A percentile compares a stretch with the other conserved stretches of the same genome.
Evolutionary conservation across 2,329 filamentous ascomycete species (phyloP).

Genomic region (Fusarium fracticaudum): DNA sequence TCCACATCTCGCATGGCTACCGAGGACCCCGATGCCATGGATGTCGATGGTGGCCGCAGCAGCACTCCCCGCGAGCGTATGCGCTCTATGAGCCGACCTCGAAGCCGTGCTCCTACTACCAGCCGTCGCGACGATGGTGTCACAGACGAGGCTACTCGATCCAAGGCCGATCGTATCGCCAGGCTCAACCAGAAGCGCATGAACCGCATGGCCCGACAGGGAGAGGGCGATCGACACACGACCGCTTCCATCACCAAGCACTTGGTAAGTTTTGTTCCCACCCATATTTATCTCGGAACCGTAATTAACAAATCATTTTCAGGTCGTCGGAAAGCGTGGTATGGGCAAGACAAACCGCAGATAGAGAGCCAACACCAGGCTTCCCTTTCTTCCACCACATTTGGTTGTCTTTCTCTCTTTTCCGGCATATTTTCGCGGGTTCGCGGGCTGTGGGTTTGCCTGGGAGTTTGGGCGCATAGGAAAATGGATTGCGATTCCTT

Average conservation of each 20-base stretch:
- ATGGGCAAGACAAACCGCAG: conserved; percentile 87
- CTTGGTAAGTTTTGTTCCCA: conserved; percentile 70
- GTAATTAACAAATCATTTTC: conserved; percentile 17
- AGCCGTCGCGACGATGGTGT: conserved; percentile 84
- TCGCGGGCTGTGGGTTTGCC: conserved; percentile 40
- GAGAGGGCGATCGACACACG: conserved; percentile 93
- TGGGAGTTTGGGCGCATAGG: conserved; percentile 47
- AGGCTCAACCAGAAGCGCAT: conserved; percentile 97
- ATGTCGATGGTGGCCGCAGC: conserved; percentile 62
- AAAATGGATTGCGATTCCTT: conserved; percentile 35
- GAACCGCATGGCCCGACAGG: conserved; percentile 97
- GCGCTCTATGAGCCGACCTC: conserved; percentile 76
- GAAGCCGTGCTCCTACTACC: conserved; percentile 70
- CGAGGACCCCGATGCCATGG: conserved; percentile 79
- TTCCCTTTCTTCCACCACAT: conserved; percentile 28
- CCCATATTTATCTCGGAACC: not conserved
- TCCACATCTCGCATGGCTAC: conserved; percentile 70
- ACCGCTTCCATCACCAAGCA: conserved; percentile 87
- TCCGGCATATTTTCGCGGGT: conserved; percentile 36
- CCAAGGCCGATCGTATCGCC: conserved; percentile 84
- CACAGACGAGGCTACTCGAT: conserved; percentile 69
- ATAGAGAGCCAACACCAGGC: conserved; percentile 51
- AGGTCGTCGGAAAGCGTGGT: conserved; percentile 91
- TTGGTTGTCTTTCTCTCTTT: conserved; percentile 37
- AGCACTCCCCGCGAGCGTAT: conserved; percentile 63